Evolutionary conservation across 192 early-diverging fungal genomes (phyloP), one percentile per base, ranked within the genome.

Genomic region (Entomortierella lignicola): DNA sequence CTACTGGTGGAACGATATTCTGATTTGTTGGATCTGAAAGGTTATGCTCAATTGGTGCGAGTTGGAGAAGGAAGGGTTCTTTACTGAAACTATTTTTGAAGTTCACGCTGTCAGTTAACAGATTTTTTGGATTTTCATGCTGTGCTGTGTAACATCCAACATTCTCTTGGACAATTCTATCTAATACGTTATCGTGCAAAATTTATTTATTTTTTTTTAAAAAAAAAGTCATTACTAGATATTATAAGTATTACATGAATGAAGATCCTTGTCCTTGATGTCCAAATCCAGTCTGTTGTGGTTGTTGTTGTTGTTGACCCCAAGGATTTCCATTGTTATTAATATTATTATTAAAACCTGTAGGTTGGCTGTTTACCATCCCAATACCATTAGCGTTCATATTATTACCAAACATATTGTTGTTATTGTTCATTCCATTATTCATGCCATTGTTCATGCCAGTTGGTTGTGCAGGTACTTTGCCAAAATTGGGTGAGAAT

Each of bases 401-500:
- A 32, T 58, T 58, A 30, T 37, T 41, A 5, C 70, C 70, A 18
- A 63, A 50, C 0, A 44, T 5, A 26, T 42, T 57, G 61, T 59
- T 47, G 20, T 47, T 55, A 8, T 37, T 61, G 39, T 41, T 41
- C 68, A 70, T 62, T 3, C 44, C 44, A 5, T 4, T 42, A 30
- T 41, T 55, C 68, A 70, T 54, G 34, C 57, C 43, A n/a, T 32
- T 60, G 23, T 31, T 21, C 74, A 79, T 69, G 0, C 62, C 74
- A 15, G 75, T 70, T 1, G 75, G 63, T 20, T 79, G 75, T 12
- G 66, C 32, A 6, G 66, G 62, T 6, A 79, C 66, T 48, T 66
- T 79, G 21, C 75, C 75, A 65, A 66, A 79, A 43, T 79, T 79
- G 56, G 75, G 75, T 23, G 75, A 79, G 52, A 79, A 79, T 12